Conservation (phyloP, 768 basidiomycete genomes). For the Lepiota subincarnata region DNA sequence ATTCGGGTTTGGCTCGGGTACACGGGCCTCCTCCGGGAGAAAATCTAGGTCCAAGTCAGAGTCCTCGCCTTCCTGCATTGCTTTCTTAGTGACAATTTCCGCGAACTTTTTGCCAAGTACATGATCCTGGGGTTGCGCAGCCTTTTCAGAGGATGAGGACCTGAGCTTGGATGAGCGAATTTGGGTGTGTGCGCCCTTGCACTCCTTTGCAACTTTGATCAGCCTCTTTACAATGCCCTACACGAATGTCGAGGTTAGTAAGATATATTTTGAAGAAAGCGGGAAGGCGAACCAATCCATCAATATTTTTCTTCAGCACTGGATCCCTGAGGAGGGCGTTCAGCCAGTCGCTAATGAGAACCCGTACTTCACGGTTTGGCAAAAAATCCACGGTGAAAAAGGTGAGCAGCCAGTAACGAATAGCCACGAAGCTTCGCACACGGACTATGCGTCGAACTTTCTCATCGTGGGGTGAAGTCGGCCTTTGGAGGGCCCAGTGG, state of each 20-base stretch:
- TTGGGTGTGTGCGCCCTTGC: constrained; percentile 63
- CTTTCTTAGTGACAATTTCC: constrained; percentile 45
- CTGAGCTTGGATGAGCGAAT: constrained; percentile 24
- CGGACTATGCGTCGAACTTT: constrained; percentile 72
- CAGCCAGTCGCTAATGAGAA: constrained; percentile 73
- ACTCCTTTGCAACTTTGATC: constrained; percentile 79
- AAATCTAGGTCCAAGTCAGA: constrained; percentile 81
- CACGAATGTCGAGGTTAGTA: constrained; percentile 6
- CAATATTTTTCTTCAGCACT: constrained; percentile 58
- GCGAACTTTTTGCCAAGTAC: constrained; percentile 63
- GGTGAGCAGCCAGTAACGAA: constrained; percentile 87
- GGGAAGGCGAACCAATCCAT: constrained; percentile 58
- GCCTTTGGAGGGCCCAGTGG: constrained; percentile 74
- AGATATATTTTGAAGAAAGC: constrained; percentile 11
- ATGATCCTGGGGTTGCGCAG: constrained; percentile 30
- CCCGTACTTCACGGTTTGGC: constrained; percentile 71
- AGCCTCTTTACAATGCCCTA: constrained; percentile 80
- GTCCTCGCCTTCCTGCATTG: constrained; percentile 45
- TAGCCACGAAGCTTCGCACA: constrained; percentile 85
- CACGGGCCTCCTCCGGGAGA: constrained; percentile 44
- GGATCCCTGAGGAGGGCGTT: constrained; percentile 74
- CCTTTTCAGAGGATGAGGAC: constrained; percentile 18
- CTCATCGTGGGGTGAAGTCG: constrained; percentile 55
- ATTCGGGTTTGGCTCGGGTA: constrained; percentile 27
- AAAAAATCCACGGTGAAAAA: constrained; percentile 90